Conservation (phyloP, 208 protist species). For the Crithidia mellificae region DNA sequence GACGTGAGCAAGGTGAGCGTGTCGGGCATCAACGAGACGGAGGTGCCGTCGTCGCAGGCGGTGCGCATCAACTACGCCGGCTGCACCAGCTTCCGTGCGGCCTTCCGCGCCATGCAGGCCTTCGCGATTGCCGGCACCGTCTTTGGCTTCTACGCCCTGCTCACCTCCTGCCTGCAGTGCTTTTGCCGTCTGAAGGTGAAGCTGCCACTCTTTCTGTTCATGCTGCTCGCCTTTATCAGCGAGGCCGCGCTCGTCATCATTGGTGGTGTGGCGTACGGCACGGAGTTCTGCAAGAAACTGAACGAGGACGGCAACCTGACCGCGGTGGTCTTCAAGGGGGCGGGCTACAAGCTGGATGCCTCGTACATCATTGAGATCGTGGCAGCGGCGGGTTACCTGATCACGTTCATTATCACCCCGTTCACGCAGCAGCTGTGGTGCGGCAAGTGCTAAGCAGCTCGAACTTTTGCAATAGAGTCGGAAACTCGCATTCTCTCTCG, state of each 20-base stretch:
- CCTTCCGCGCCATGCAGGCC: conserved; percentile 45
- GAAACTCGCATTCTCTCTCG: too few species aligned
- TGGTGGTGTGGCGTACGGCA: conserved; percentile 30
- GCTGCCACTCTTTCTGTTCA: conserved; percentile 54
- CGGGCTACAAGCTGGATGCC: conserved; percentile 41
- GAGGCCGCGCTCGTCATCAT: conserved; percentile 42
- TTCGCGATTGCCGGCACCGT: conserved; percentile 49
- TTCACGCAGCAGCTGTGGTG: conserved; percentile 62
- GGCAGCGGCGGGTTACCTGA: conserved; percentile 27
- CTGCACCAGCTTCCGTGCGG: conserved; percentile 38
- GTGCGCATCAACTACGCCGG: conserved; percentile 53
- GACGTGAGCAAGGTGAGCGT: conserved; percentile 24
- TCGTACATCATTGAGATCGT: conserved; percentile 54
- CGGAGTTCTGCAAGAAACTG: conserved; percentile 37
- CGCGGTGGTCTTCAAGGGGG: conserved; percentile 45
- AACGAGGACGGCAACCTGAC: conserved; percentile 31
- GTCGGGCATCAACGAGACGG: conserved; percentile 15
- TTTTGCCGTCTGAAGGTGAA: conserved; percentile 53
- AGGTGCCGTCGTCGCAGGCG: conserved; percentile 16
- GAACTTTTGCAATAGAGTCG: not conserved
- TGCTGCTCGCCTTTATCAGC: conserved; percentile 36
- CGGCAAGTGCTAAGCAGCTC: conserved; percentile 35
- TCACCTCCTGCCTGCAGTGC: conserved; percentile 42
- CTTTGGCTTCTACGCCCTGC: conserved; percentile 49
- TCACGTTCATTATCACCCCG: conserved; percentile 43